phyloP scores from a whole-genome alignment of 2,329 filamentous ascomycete genomes.

The Periconia sp. region DNA sequence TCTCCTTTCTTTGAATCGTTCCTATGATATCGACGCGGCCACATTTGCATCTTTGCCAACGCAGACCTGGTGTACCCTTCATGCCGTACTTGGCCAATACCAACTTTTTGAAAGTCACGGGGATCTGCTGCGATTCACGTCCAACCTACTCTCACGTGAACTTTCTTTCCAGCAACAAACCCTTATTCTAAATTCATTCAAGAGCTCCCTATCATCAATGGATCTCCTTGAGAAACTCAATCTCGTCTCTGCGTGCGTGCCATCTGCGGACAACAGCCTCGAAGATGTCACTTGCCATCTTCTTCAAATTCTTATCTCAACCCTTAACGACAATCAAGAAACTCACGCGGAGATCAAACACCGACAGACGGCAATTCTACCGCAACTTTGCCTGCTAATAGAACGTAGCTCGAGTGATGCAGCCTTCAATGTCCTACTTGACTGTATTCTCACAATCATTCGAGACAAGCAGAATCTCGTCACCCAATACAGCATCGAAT shows the following conservation, averaged over 20 bases:
- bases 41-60: not conserved
- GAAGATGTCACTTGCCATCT: slow-evolving; percentile 22
- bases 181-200: slow-evolving; percentile 13
- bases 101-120: slow-evolving; percentile 21
- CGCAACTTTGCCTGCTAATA: slow-evolving; percentile 25
- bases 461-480: slow-evolving; percentile 40
- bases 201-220: slow-evolving; percentile 17
- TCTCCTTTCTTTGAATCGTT: not conserved
- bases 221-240: slow-evolving; percentile 21
- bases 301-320: slow-evolving; percentile 28
- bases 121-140: slow-evolving; percentile 26
- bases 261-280: slow-evolving; percentile 7
- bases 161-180: slow-evolving; percentile 10
- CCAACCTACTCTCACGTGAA: slow-evolving; percentile 19
- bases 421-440: slow-evolving; percentile 52
- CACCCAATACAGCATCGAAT: slow-evolving; percentile 49
- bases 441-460: slow-evolving; percentile 52
- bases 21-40: not conserved
- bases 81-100: slow-evolving; percentile 24
- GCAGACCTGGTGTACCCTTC: slow-evolving; percentile 13
- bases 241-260: slow-evolving; percentile 17
- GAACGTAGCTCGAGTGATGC: slow-evolving; percentile 56
- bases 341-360: slow-evolving; percentile 23
- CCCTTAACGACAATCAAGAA: slow-evolving; percentile 27
- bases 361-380: slow-evolving; percentile 31